phyloP scores from a whole-genome alignment of 805 yeast species.

The Teunomyces panamensis region DNA sequence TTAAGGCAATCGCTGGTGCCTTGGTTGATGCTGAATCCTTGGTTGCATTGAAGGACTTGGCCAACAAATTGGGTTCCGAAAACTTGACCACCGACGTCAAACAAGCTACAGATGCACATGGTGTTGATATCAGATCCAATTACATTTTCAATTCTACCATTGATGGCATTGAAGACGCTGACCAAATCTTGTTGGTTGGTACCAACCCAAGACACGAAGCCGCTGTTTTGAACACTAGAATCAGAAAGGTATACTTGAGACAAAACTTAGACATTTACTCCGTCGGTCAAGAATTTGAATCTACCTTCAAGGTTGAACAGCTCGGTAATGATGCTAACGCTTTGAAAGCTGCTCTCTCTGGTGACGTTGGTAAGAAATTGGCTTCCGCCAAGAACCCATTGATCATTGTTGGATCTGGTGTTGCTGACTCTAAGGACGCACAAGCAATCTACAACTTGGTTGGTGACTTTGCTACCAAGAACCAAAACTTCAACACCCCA shows the following conservation, averaged over 20 bases:
- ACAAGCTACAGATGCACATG: constrained; percentile 55
- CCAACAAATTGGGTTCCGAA: constrained; percentile 76
- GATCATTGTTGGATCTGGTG: constrained; percentile 79
- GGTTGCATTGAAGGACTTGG: constrained; percentile 77
- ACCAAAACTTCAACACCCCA: constrained; percentile 57
- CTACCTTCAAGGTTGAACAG: constrained; percentile 65
- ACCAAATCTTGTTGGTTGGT: constrained; percentile 75
- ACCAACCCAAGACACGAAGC: constrained; percentile 91
- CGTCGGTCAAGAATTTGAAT: constrained; percentile 74
- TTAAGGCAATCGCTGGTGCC: constrained; percentile 82
- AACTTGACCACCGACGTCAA: constrained; percentile 72
- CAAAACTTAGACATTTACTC: constrained; percentile 64
- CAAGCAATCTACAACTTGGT: constrained; percentile 56
- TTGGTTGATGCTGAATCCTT: constrained; percentile 78
- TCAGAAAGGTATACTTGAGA: constrained; percentile 77
- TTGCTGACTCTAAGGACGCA: constrained; percentile 65
- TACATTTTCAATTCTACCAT: constrained; percentile 78
- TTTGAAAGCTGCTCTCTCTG: constrained; percentile 57
- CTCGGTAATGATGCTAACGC: constrained; percentile 61
- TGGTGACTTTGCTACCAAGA: constrained; percentile 57
- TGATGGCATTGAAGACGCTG: constrained; percentile 79
- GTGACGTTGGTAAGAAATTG: constrained; percentile 67
- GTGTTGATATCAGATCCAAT: constrained; percentile 74
- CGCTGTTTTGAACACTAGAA: constrained; percentile 79
- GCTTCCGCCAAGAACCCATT: constrained; percentile 68